Evolutionary conservation across 176 grass and related monocot genomes (phyloP).

Genomic region (Oryza meridionalis): DNA sequence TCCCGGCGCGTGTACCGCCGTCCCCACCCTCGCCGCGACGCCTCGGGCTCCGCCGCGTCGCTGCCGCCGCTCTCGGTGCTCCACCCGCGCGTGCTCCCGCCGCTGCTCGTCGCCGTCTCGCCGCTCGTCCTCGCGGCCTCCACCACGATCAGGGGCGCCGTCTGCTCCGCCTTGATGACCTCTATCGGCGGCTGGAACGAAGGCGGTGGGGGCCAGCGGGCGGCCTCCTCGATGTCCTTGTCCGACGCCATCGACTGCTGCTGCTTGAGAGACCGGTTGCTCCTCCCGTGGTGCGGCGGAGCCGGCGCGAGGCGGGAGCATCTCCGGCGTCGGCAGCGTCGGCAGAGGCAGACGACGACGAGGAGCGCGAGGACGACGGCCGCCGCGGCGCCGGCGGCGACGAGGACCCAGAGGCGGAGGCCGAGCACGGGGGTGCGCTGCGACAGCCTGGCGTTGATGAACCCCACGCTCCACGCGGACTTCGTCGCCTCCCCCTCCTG

Average conservation of each 20-base stretch:
- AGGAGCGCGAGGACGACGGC: constrained; percentile 44
- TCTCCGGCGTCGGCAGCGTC: constrained; percentile 49
- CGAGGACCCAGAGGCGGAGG: constrained; percentile 68
- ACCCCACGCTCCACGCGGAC: constrained; percentile 52
- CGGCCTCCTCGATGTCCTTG: constrained; percentile 60
- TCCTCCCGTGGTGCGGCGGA: not conserved
- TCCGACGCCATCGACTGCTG: constrained; percentile 41
- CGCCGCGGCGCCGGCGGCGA: constrained; percentile 51
- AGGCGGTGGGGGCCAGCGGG: constrained; percentile 36
- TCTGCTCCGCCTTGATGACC: constrained; percentile 60
- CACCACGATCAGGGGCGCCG: constrained; percentile 34
- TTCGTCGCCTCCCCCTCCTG: not conserved
- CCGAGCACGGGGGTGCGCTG: constrained; percentile 80
- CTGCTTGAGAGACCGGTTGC: constrained; percentile 43
- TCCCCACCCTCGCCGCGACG: constrained; percentile 73
- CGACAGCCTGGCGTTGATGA: constrained; percentile 60
- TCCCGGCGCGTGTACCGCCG: constrained; percentile 68
- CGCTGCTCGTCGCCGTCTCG: constrained; percentile 39
- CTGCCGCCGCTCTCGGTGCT: constrained; percentile 29
- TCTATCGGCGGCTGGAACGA: constrained; percentile 59
- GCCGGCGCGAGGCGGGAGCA: constrained; percentile 29
- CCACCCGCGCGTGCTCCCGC: constrained; percentile 34
- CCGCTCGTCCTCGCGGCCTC: constrained; percentile 41
- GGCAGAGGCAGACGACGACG: constrained; percentile 56
- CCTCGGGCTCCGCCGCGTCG: constrained; percentile 46